A percentile compares a stretch with the other conserved stretches of the same genome.
These are phyloP conservation scores for Hypholoma fasciculare DNA, from an alignment of 768 basidiomycete genomes.

Conservation along the genomic window DNA sequence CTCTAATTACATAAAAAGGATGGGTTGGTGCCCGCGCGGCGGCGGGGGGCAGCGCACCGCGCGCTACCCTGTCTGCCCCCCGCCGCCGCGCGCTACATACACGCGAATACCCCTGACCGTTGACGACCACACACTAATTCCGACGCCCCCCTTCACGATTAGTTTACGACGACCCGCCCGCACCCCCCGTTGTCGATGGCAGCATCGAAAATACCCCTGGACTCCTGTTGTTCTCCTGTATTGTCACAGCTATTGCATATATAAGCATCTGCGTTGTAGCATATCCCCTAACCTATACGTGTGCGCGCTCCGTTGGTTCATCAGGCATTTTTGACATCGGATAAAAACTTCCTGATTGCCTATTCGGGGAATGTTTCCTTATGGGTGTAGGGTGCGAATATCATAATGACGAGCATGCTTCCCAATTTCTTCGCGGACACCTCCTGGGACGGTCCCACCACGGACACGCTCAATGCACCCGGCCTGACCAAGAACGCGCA, in stretches of 20 bases:
- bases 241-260: conserved; percentile 1
- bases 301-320: no score
- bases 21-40: no score
- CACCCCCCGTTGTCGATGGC: neutral
- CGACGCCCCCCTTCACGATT: neutral
- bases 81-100: neutral
- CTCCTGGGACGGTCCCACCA: no score
- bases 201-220: neutral
- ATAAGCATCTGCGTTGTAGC: conserved; percentile 3
- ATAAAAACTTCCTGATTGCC: neutral
- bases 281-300: neutral
- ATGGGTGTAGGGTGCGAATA: no score
- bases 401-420: no score
- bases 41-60: no score
- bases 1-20: no score
- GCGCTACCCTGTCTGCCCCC: no score
- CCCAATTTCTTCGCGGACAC: no score
- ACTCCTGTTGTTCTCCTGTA: neutral
- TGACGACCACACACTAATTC: neutral
- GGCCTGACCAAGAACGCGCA: no score
- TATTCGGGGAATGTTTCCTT: neutral
- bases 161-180: neutral
- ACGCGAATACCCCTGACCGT: neutral
- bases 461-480: no score
- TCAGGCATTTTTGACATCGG: neutral